Conservation (phyloP, 768 basidiomycete genomes). For the Suillus bovinus region DNA sequence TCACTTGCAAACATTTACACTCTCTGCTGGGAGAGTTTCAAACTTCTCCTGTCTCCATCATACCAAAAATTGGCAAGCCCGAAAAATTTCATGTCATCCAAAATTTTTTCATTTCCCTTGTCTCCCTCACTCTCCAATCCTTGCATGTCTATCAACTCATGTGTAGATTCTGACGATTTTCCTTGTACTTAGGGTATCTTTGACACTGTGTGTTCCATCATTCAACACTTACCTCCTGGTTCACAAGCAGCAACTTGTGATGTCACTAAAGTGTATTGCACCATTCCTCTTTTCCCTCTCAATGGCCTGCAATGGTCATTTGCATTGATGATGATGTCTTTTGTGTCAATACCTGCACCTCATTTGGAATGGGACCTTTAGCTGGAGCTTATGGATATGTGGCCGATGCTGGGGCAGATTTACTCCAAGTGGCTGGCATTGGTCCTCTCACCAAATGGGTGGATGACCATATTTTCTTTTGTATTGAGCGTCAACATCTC, state of each 20-base stretch:
- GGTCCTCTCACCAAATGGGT: background rate
- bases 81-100: background rate
- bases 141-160: background rate
- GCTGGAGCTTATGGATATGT: background rate
- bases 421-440: background rate
- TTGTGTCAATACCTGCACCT: background rate
- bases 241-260: background rate
- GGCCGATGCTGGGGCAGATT: background rate
- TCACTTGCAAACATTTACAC: background rate
- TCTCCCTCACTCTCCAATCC: background rate
- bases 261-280: background rate
- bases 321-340: background rate
- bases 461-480: background rate
- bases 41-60: background rate
- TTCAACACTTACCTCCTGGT: background rate
- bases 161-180: background rate
- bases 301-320: background rate
- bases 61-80: background rate
- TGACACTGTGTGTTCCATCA: background rate
- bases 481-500: background rate
- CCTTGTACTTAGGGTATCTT: background rate
- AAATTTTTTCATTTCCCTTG: background rate
- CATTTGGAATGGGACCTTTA: background rate
- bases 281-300: background rate
- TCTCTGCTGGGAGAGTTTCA: background rate